Evolutionary conservation across 768 basidiomycete species (phyloP).

Genomic region (Sporobolomyces pararoseus): DNA sequence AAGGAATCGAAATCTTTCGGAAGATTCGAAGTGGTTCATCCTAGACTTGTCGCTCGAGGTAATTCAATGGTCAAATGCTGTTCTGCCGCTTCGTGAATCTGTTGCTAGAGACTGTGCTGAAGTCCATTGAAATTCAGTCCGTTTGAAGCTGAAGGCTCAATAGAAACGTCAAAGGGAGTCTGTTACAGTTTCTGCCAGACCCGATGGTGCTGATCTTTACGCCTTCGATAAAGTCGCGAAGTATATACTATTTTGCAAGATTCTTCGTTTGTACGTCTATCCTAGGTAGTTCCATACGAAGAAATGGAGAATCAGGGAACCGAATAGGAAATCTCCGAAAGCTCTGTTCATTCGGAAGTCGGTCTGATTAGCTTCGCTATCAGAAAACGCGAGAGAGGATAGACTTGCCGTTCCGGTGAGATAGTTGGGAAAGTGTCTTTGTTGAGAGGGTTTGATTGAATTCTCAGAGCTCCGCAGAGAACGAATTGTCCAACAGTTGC

Average conservation of each 20-base stretch:
- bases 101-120: too few species aligned
- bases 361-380: background rate
- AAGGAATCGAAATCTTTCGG: constrained; percentile 53
- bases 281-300: constrained; percentile 99
- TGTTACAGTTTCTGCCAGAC: too few species aligned
- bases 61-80: too few species aligned
- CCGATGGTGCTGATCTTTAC: too few species aligned
- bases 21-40: constrained; percentile 36
- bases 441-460: constrained; percentile 86
- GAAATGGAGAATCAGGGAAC: constrained; percentile 94
- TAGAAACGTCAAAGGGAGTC: too few species aligned
- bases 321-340: constrained; percentile 91
- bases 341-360: constrained; percentile 60
- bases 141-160: too few species aligned
- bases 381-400: background rate
- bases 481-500: constrained; percentile 97
- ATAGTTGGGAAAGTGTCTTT: constrained; percentile 78
- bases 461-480: constrained; percentile 80
- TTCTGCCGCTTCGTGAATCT: too few species aligned
- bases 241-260: background rate
- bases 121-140: too few species aligned
- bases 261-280: constrained; percentile 48
- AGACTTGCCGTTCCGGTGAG: constrained; percentile 65
- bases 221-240: too few species aligned
- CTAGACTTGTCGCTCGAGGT: too few species aligned